Evolutionary conservation across 352 stramenopile genomes (phyloP).

Genomic region (Globisporangium cederbergense): DNA sequence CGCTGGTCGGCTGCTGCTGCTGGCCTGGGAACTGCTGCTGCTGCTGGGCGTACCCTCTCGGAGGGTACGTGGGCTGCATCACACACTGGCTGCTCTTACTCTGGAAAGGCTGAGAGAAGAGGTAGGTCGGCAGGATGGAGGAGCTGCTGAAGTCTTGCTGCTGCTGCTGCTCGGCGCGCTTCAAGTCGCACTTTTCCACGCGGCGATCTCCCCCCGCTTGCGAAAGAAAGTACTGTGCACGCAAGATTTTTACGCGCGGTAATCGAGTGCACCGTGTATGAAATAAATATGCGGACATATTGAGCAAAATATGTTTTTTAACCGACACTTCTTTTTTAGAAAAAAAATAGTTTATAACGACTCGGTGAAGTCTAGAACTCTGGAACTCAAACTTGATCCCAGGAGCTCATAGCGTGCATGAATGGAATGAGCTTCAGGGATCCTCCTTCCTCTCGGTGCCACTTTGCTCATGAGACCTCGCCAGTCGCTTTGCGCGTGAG

Average conservation of each 20-base stretch:
- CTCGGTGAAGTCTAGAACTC: too few species aligned
- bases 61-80: constrained; percentile 47
- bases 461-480: too few species aligned
- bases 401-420: too few species aligned
- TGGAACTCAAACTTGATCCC: too few species aligned
- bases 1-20: constrained; percentile 30
- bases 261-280: not conserved
- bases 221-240: not conserved
- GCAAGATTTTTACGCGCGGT: constrained; percentile 10
- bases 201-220: constrained; percentile 11
- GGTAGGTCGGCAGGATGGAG: not conserved
- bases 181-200: constrained; percentile 15
- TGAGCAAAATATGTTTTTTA: not conserved
- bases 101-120: not conserved
- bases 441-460: too few species aligned
- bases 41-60: constrained; percentile 28
- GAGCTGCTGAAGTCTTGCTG: not conserved
- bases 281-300: not conserved
- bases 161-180: constrained; percentile 1
- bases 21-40: constrained; percentile 21
- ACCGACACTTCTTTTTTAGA: too few species aligned
- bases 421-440: too few species aligned
- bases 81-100: not conserved
- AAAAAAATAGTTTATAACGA: too few species aligned
- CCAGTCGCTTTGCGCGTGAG: too few species aligned